Conservation (phyloP, 2,329 filamentous ascomycete species). For the Cladophialophora psammophila region DNA sequence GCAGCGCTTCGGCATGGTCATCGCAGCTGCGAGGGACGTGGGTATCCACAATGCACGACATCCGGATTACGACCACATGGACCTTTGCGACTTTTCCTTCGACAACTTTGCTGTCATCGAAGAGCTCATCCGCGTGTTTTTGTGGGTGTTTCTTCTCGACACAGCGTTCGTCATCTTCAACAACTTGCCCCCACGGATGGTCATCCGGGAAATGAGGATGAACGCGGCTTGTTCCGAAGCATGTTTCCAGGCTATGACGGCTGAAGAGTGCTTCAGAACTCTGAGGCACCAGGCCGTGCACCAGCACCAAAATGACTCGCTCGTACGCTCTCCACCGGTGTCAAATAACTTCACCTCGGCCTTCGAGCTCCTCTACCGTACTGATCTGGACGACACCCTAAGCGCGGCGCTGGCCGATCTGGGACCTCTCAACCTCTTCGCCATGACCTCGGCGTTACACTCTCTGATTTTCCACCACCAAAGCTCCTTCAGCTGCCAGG, state of each 20-base stretch:
- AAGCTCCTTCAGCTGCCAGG: constrained; percentile 43
- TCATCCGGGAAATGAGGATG: constrained; percentile 51
- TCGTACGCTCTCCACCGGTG: constrained; percentile 27
- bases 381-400: background rate
- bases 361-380: constrained; percentile 22
- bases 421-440: constrained; percentile 42
- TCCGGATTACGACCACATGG: constrained; percentile 33
- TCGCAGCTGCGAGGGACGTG: constrained; percentile 44
- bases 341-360: constrained; percentile 34
- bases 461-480: constrained; percentile 49
- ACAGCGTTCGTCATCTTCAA: constrained; percentile 53
- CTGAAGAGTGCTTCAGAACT: constrained; percentile 42
- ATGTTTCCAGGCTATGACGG: constrained; percentile 49
- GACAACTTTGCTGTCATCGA: constrained; percentile 45
- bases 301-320: background rate
- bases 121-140: constrained; percentile 47
- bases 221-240: constrained; percentile 47
- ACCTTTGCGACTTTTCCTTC: constrained; percentile 45
- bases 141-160: constrained; percentile 50
- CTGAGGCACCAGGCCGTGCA: background rate
- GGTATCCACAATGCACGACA: constrained; percentile 43
- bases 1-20: constrained; percentile 42
- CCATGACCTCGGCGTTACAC: constrained; percentile 42
- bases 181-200: constrained; percentile 51
- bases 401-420: background rate